Base-by-base conservation (phyloP, 257 asterid genomes). In the Nicotiana knightiana region DNA sequence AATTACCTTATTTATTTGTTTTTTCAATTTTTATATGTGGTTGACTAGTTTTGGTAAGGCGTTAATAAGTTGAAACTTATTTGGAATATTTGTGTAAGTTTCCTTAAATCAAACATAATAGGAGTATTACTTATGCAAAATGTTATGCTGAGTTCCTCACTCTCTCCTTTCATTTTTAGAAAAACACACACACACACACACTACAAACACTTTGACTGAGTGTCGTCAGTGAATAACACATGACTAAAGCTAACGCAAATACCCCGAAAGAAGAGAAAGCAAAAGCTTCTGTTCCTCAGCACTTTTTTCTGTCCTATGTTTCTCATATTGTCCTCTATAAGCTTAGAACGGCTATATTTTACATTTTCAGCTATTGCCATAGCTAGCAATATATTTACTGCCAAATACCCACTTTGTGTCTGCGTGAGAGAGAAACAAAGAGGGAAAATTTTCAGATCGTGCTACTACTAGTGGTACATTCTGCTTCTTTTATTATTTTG, bases 191-290 rank as follows among this genome's bases (percentile, higher is more conserved):
- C 48, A 54, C 57, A 13, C 30, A 18, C 4, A 51, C 6, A 54
- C 6, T 54, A 54, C 59, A 54, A 2, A 37, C 76, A 18, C 76
- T 67, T 37, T 18, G 0, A 67, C 54, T 37, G 76, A 37, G 76
- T 18, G 76, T 67, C 17, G 55, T 67, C 76, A 67, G 55, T 67
- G n/a, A 4, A 67, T 28, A 67, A 67, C 76, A 67, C 76, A 37
- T 67, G 76, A 67, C 76, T 67, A 67, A 67, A 67, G 76, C 76
- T 37, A 67, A 18, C 54, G 5, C 26, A 9, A 67, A 21, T 3
- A 67, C 76, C 54, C 37, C 3, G 55, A 67, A 67, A 67, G 76
- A 67, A 67, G 76, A 67, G 76, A 67, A 67, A 67, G 76, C 55
- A 67, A 67, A 67, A 67, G 76, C 17, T 8, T 37, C 76, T 67